These are phyloP conservation scores for Raddia distichophylla DNA, from an alignment of 176 grass and related monocot genomes.

Conservation along the genomic window DNA sequence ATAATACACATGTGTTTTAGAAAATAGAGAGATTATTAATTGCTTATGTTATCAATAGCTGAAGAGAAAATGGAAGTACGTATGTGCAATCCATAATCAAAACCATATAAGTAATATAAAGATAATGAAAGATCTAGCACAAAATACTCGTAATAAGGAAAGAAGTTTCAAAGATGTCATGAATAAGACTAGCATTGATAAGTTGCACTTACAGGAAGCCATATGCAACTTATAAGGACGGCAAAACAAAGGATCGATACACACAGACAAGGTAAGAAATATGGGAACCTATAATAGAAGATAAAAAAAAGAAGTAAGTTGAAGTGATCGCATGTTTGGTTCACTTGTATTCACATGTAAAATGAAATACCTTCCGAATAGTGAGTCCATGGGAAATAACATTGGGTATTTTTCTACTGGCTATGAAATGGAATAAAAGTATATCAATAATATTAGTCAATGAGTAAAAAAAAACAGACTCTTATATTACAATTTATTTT, in stretches of 20 bases:
- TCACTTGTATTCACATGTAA: background rate
- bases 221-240: conserved; percentile 66
- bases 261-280: conserved; percentile 69
- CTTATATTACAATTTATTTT: background rate
- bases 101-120: background rate
- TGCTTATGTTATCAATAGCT: background rate
- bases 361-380: conserved; percentile 61
- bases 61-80: background rate
- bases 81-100: too few species aligned
- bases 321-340: background rate
- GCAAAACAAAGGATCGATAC: conserved; percentile 51
- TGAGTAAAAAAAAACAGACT: background rate
- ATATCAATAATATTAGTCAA: background rate
- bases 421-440: conserved; percentile 22
- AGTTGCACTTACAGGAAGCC: conserved; percentile 67
- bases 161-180: too few species aligned
- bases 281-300: conserved; percentile 63
- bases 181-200: background rate
- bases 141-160: too few species aligned
- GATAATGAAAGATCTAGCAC: too few species aligned
- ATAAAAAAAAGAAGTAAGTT: conserved; percentile 7
- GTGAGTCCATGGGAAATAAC: conserved; percentile 59
- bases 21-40: too few species aligned
- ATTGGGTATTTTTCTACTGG: conserved; percentile 68
- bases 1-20: background rate